phyloP scores from a whole-genome alignment of 495 filamentous ascomycete species.

The Chaetomium tenue region DNA sequence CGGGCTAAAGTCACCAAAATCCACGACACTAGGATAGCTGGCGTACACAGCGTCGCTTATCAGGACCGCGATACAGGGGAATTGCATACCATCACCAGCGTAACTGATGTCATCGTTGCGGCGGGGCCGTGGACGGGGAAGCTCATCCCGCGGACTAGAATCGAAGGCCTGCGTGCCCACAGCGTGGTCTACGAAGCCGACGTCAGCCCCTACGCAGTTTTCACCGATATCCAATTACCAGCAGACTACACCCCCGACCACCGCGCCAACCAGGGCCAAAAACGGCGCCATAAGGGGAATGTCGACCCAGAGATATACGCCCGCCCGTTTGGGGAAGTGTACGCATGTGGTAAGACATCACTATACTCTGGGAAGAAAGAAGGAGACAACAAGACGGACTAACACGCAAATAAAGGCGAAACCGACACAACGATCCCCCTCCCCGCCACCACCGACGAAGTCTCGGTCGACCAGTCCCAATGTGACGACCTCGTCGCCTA shows the following conservation, averaged over 20 bases:
- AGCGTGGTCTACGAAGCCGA: conserved; percentile 81
- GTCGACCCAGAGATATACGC: conserved; percentile 93
- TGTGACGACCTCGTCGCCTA: conserved; percentile 90
- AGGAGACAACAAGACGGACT: too few relatives aligned
- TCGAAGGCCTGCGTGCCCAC: conserved; percentile 81
- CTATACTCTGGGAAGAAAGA: too few relatives aligned
- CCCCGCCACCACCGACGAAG: conserved; percentile 71
- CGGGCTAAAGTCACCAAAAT: conserved; percentile 57
- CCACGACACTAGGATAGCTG: conserved; percentile 51
- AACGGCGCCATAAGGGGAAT: conserved; percentile 54
- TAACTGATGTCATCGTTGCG: conserved; percentile 78
- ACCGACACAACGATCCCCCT: conserved; percentile 75
- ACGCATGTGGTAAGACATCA: conserved; percentile 63
- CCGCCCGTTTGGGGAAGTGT: conserved; percentile 82
- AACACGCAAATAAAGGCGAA: conserved; percentile 56
- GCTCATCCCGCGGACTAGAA: conserved; percentile 71
- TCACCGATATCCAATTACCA: conserved; percentile 83
- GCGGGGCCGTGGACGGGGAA: conserved; percentile 87
- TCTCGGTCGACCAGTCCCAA: conserved; percentile 69
- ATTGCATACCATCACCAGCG: conserved; percentile 58
- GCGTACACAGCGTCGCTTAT: conserved; percentile 69
- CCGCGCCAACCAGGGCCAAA: conserved; percentile 46
- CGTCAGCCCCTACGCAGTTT: conserved; percentile 83
- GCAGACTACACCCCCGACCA: conserved; percentile 51
- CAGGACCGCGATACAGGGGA: conserved; percentile 57